phyloP scores from a whole-genome alignment of 2,329 filamentous ascomycete genomes.

The Aschersonia sp. region DNA sequence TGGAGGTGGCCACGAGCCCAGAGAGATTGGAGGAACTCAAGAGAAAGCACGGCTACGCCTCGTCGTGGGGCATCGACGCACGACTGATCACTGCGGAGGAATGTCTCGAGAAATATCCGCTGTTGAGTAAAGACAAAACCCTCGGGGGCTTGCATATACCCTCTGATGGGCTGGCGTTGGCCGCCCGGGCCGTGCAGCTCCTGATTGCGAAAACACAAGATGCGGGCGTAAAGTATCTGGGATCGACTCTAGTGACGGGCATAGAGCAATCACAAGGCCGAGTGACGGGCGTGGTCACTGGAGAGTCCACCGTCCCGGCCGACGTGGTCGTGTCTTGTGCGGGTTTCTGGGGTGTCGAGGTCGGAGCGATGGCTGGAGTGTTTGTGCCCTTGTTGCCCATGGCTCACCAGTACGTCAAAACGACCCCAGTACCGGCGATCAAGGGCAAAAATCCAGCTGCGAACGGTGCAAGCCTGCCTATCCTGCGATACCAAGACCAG shows the following conservation, averaged over 20 bases:
- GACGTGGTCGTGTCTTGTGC: constrained; percentile 49
- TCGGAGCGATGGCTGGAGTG: constrained; percentile 45
- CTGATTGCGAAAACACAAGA: constrained; percentile 41
- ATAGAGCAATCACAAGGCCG: constrained; percentile 32
- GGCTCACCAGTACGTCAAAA: constrained; percentile 50
- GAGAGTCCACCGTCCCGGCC: constrained; percentile 32
- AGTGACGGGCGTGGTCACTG: constrained; percentile 41
- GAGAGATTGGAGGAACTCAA: constrained; percentile 45
- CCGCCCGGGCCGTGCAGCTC: constrained; percentile 44
- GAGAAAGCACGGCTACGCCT: constrained; percentile 44
- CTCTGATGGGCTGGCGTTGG: constrained; percentile 44
- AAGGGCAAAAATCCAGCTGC: constrained; percentile 19
- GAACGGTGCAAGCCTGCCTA: constrained; percentile 39
- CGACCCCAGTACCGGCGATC: constrained; percentile 31
- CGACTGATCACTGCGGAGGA: constrained; percentile 34
- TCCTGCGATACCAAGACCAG: constrained; percentile 46
- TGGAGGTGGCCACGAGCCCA: constrained; percentile 47
- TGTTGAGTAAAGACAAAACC: constrained; percentile 35
- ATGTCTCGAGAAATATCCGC: constrained; percentile 37
- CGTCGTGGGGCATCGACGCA: constrained; percentile 45
- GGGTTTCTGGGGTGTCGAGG: constrained; percentile 51
- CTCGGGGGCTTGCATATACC: constrained; percentile 46
- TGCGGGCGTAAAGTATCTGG: constrained; percentile 44
- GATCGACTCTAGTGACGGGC: constrained; percentile 39
- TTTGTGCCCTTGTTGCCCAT: constrained; percentile 44